Percentiles rank a stretch among this genome's conserved stretches.
Conservation (phyloP, 108 stramenopile genomes). For the Aurantiochytrium sp. region DNA sequence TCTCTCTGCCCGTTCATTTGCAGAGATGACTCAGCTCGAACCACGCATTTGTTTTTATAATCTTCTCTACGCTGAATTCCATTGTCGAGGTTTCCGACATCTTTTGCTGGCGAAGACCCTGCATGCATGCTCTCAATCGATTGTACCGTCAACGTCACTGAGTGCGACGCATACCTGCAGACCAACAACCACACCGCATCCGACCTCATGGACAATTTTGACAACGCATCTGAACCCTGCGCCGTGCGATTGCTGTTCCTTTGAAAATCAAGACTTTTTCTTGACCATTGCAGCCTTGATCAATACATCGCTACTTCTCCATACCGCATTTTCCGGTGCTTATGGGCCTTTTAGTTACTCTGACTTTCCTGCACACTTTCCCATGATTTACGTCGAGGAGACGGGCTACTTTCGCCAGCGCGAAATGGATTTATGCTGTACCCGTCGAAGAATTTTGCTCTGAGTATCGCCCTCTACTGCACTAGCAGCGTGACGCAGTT, state of each 20-base stretch:
- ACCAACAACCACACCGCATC: neutral
- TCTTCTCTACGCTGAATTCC: neutral
- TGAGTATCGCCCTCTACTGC: neutral
- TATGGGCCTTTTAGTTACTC: neutral
- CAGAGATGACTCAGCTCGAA: too few species aligned
- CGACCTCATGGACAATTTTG: neutral
- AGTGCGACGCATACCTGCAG: neutral
- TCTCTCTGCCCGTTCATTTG: too few species aligned
- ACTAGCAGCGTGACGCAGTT: neutral
- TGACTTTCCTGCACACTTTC: neutral
- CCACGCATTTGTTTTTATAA: too few species aligned
- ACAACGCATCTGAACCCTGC: neutral
- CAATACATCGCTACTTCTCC: neutral
- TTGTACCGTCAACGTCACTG: neutral
- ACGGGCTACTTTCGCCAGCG: neutral
- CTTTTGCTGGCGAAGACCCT: neutral
- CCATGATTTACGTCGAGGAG: neutral
- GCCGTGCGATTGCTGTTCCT: neutral
- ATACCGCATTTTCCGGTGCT: neutral
- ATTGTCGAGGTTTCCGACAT: neutral
- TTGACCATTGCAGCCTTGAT: too few species aligned
- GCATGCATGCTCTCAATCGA: neutral
- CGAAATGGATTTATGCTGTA: neutral
- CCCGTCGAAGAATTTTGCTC: neutral
- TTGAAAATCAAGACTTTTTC: neutral